Evolutionary conservation across 2,329 filamentous ascomycete species (phyloP), one percentile per base, ranked within the genome.

Genomic region (Talaromyces piceae): DNA sequence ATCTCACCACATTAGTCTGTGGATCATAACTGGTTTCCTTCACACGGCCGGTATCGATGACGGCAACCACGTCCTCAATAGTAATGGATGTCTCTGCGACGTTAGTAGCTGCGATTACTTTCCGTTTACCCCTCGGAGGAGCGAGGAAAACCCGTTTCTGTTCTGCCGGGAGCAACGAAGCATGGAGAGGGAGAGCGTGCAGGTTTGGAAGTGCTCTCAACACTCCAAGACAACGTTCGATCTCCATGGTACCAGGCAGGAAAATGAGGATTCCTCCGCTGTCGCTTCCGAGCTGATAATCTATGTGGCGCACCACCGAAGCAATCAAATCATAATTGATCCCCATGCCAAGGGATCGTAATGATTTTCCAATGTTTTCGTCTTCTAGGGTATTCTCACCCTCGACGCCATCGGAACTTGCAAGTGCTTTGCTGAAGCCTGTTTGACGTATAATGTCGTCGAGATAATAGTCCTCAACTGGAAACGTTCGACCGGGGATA

Each of bases 81-180:
- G 93, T 98, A 66, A 98, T 97, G 2, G 93, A 97, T 0, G 93
- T 98, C 67, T 98, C 93, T 2, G 93, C 93, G 2, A 98, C 91
- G 62, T 98, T 98, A 41, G 93, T 98, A 1, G 93, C 88, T 5
- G 91, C 88, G 28, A 98, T 87, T 11, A 98, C 82, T 70, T 98
- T 98, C 30, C 93, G 80, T 69, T 88, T 91, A 0, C 90, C 90
- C 2, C 73, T 67, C 0, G 91, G 91, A 4, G 93, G 73, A 12
- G 77, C 77, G 25, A 81, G 77, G 65, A 98, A 98, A 0, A 98
- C 93, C 22, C 83, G 80, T 54, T 87, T 86, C 68, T 98, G 93
- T 60, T 97, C 91, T 2, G 79, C 79, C 8, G 91, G 91, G 61
- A 94, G 84, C 1, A 98, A 78, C 0, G 91, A 96, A 11, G 93